These are phyloP conservation scores for Sparassis latifolia DNA, from an alignment of 1,284 basidiomycete genomes.

Conservation along the genomic window DNA sequence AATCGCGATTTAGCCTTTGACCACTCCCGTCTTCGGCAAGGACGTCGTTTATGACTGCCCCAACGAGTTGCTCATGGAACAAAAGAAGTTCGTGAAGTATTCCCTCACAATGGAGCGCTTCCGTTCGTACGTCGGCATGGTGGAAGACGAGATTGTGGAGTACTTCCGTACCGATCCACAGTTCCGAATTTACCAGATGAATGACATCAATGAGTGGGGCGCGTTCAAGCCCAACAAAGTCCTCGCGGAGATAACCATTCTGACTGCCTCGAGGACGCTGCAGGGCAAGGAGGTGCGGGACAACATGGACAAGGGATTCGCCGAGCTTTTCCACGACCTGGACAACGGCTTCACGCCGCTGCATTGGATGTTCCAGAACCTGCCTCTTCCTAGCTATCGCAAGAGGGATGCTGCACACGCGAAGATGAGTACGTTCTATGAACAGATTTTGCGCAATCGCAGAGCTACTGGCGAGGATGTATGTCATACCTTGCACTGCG, in stretches of 20 bases:
- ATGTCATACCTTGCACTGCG: conserved; percentile 8
- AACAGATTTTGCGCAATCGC: conserved; percentile 81
- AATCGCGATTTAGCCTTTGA: conserved; percentile 56
- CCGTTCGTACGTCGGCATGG: conserved; percentile 86
- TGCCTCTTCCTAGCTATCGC: conserved; percentile 88
- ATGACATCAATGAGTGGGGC: conserved; percentile 67
- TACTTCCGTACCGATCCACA: conserved; percentile 59
- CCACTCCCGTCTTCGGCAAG: conserved; percentile 92
- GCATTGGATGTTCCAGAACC: conserved; percentile 92
- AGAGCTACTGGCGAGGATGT: conserved; percentile 43
- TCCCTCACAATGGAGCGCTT: conserved; percentile 93
- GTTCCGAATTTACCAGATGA: conserved; percentile 57
- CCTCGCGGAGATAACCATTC: conserved; percentile 90
- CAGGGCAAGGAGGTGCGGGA: conserved; percentile 89
- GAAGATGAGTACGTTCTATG: conserved; percentile 94
- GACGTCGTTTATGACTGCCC: conserved; percentile 98
- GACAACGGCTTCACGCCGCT: conserved; percentile 90
- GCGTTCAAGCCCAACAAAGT: conserved; percentile 68
- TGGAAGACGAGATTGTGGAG: conserved; percentile 76
- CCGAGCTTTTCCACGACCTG: conserved; percentile 83
- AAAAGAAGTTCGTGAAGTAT: conserved; percentile 97
- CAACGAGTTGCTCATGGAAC: conserved; percentile 97
- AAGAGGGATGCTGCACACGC: conserved; percentile 85
- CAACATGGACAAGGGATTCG: conserved; percentile 79
- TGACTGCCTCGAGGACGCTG: conserved; percentile 89